Evolutionary conservation across 2,329 filamentous ascomycete genomes (phyloP), one percentile per base, ranked within the genome.

Genomic region (Teratosphaeria destructans): DNA sequence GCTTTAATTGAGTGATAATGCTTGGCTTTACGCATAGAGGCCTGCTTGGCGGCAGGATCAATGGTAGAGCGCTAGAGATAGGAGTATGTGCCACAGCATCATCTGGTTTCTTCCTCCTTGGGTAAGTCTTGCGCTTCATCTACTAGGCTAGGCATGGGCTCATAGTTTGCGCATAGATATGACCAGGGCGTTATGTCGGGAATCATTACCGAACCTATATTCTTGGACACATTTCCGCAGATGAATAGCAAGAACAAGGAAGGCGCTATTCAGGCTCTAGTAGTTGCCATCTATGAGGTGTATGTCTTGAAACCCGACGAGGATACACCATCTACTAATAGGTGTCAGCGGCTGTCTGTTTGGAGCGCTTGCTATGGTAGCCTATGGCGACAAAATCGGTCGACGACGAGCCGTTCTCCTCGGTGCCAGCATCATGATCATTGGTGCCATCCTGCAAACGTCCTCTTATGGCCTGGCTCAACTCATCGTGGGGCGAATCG

Each of bases 191-290:
- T 77, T 27, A 76, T 75, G 43, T 72, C 72, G 57, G 75, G 75
- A 55, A 70, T 77, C 26, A 68, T 77, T 60, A 75, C 73, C 8
- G 68, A 77, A n/a, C 62, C 72, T 0, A 73, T 72, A 1, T 77
- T 77, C 63, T 67, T 68, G 55, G 69, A 70, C 43, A 70, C 69
- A 47, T 77, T 78, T 61, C 74, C 75, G 0, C 66, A 70, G 12
- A 76, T 77, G 61, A 65, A 74, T 26, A 69, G 62, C 1, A 60
- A 53, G 52, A 58, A 63, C 64, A 58, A 64, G 59, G 57, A 62
- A 59, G 59, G 60, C 8, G 68, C 64, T 29, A 62, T 69, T n/a
- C 66, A 66, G 65, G 72, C 70, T 53, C 71, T 71, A 14, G 64
- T 64, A 73, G 77, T 67, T 14, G 66, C 66, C n/a, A 66, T 68